These are phyloP conservation scores for Monosporascus sp. DNA, from an alignment of 2,329 filamentous ascomycete genomes.

Conservation along the genomic window DNA sequence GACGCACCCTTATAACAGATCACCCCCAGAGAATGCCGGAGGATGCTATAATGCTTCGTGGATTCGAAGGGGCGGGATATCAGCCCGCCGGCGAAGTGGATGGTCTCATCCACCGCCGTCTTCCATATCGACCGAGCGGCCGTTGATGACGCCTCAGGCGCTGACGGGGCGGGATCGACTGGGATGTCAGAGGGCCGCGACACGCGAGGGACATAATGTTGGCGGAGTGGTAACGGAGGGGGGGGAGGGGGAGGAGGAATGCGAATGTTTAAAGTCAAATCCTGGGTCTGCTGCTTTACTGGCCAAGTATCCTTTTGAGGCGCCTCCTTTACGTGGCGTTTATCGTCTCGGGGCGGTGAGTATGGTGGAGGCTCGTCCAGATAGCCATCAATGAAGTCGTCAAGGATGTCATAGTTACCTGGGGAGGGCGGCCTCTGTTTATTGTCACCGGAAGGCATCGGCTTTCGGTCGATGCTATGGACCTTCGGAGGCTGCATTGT, in stretches of 20 bases:
- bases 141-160: not conserved
- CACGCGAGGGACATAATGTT: slow-evolving; percentile 14
- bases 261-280: slow-evolving; percentile 5
- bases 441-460: slow-evolving; percentile 7
- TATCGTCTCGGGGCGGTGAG: not conserved
- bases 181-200: slow-evolving; percentile 11
- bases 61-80: slow-evolving; percentile 59
- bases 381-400: slow-evolving; percentile 20
- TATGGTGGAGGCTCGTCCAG: slow-evolving; percentile 9
- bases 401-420: slow-evolving; percentile 6
- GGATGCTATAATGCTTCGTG: slow-evolving; percentile 59
- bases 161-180: slow-evolving; percentile 3
- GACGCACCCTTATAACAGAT: slow-evolving; percentile 62
- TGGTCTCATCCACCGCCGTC: slow-evolving; percentile 49
- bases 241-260: slow-evolving; percentile 3
- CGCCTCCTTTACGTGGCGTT: not conserved
- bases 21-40: slow-evolving; percentile 60
- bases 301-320: not conserved
- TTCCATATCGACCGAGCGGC: slow-evolving; percentile 35
- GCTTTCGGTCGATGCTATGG: slow-evolving; percentile 14
- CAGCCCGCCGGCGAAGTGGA: slow-evolving; percentile 61
- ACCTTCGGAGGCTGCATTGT: not conserved
- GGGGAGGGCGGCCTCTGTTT: slow-evolving; percentile 1
- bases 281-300: not conserved
- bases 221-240: slow-evolving; percentile 5